Conservation (phyloP, 116 monocot genomes). For the Zostera marina region DNA sequence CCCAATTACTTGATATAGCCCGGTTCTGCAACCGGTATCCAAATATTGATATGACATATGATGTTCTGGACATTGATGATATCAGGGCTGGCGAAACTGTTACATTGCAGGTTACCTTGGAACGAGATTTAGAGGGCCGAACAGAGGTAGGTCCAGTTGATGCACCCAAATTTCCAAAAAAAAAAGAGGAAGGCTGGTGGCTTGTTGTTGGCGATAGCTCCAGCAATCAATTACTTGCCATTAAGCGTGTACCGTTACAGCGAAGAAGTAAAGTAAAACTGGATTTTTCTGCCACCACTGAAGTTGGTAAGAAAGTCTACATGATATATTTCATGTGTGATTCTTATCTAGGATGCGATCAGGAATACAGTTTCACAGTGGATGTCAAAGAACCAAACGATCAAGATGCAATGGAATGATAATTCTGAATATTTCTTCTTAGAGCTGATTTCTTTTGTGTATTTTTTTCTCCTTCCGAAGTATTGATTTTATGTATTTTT, state of each 20-base stretch:
- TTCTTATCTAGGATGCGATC: constrained; percentile 86
- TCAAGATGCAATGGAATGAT: constrained; percentile 4
- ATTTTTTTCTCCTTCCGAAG: not conserved
- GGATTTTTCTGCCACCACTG: constrained; percentile 45
- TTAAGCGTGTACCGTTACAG: constrained; percentile 67
- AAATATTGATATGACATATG: constrained; percentile 76
- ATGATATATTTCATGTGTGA: constrained; percentile 89
- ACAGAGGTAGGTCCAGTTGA: constrained; percentile 67
- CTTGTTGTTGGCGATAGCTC: constrained; percentile 69
- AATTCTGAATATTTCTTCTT: no score
- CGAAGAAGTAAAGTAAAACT: constrained; percentile 60
- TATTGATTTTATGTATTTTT: not conserved
- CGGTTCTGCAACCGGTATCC: constrained; percentile 88
- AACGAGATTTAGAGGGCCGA: constrained; percentile 60
- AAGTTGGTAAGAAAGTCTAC: constrained; percentile 38
- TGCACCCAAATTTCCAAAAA: constrained; percentile 58
- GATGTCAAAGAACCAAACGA: constrained; percentile 43
- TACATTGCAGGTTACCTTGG: constrained; percentile 66
- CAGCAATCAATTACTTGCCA: constrained; percentile 74
- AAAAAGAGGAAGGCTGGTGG: constrained; percentile 99
- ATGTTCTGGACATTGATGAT: constrained; percentile 53
- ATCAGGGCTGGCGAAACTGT: constrained; percentile 44
- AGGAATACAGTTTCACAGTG: constrained; percentile 65
- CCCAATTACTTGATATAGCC: constrained; percentile 69
- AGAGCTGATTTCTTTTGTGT: not conserved